Base-by-base conservation (phyloP, 2,329 filamentous ascomycete species). In the Talaromyces piceae region DNA sequence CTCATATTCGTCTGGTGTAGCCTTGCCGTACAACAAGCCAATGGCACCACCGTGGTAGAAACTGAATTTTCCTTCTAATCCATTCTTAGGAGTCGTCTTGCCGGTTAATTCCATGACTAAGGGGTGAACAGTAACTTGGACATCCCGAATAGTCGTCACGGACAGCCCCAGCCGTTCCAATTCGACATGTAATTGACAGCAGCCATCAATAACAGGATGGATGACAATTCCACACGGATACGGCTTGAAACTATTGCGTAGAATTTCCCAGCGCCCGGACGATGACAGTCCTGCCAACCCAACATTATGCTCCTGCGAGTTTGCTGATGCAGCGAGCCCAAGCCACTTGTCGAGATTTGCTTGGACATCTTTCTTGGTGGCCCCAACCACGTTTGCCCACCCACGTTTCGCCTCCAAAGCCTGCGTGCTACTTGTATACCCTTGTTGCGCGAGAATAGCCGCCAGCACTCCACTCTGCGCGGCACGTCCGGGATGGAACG, bases 171-270 rank as follows among this genome's bases (percentile, higher is more conserved):
- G 56, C 9, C 56, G 46, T 11, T 59, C 45, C 37, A 72, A 60
- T 46, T 77, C 62, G 1, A 64, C 58, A 56, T 74, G 70, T 12
- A 79, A 57, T 56, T 76, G 73, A 12, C 74, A 72, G 54, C 73
- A 75, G 2, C 64, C 76, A 59, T 81, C 77, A 51, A 81, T 80
- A 3, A 73, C 67, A 1, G 77, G 77, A 59, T 81, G 78, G 55
- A 79, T 76, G 0, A 80, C 76, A 53, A 80, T 79, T 1, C 77
- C 78, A 59, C 77, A 80, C 0, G 78, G 77, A 54, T 76, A 81
- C 0, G 77, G 78, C 59, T 81, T 80, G 64, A 80, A 80, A 1
- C 74, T 72, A 54, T 80, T 80, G 55, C 71, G 70, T 57, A 73
- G 66, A 7, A 76, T 73, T 64, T 80, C 76, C 77, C 77, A 80